phyloP scores from a whole-genome alignment of 352 stramenopile species.

The Pythium oligandrum region DNA sequence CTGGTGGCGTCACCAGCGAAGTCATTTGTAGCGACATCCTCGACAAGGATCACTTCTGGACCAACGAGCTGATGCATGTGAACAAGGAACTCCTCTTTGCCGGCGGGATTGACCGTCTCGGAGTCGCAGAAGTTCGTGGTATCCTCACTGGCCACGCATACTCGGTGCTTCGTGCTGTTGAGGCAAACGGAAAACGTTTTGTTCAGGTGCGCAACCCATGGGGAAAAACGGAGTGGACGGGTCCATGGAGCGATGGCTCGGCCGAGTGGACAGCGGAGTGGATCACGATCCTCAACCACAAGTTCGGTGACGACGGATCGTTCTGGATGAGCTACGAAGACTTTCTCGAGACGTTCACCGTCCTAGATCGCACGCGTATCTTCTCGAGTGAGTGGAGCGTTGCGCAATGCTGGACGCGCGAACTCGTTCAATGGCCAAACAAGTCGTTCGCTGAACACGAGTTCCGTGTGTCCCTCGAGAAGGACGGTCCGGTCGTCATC shows the following conservation, averaged over 20 bases:
- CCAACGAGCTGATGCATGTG: conserved; percentile 27
- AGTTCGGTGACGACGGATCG: conserved; percentile 45
- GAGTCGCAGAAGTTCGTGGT: conserved; percentile 15
- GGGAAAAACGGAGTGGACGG: conserved; percentile 52
- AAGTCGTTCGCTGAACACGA: conserved; percentile 17
- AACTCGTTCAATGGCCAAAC: conserved; percentile 23
- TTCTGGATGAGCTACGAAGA: conserved; percentile 64
- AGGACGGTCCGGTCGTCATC: conserved; percentile 23
- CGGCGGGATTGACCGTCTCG: conserved; percentile 16
- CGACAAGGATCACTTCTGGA: conserved; percentile 33
- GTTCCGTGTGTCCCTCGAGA: conserved; percentile 26
- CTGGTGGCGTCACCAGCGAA: conserved; percentile 33
- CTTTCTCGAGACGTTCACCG: conserved; percentile 31
- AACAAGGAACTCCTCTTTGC: conserved; percentile 39
- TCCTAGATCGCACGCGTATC: conserved; percentile 32
- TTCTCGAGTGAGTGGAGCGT: conserved; percentile 33
- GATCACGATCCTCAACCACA: conserved; percentile 32
- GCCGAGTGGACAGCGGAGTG: conserved; percentile 41
- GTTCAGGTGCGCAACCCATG: conserved; percentile 49
- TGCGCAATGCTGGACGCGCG: conserved; percentile 31
- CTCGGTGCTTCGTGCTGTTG: conserved; percentile 39
- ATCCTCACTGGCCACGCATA: conserved; percentile 56
- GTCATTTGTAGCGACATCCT: conserved; percentile 30
- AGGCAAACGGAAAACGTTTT: conserved; percentile 28
- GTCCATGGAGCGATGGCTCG: conserved; percentile 41